Percentiles rank a stretch among this genome's conserved stretches.
Evolutionary conservation across 257 asterid species (phyloP).

Genomic region (Lithospermum erythrorhizon): DNA sequence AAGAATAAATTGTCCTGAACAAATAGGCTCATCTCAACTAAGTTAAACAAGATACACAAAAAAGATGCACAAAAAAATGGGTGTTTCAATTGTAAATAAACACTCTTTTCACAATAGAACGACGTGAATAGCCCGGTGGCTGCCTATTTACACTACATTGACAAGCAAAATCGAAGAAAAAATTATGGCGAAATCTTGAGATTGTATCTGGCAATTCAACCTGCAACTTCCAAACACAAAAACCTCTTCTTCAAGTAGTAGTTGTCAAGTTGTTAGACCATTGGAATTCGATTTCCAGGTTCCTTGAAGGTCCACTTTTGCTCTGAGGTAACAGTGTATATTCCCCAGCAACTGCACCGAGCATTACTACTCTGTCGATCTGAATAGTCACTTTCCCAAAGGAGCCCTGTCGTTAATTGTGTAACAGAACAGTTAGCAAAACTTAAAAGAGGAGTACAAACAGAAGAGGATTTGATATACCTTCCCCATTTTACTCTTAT

Average conservation of each 20-base stretch:
- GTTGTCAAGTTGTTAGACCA: conserved; percentile 60
- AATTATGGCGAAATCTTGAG: conserved; percentile 10
- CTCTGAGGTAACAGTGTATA: conserved; percentile 79
- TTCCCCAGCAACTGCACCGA: conserved; percentile 96
- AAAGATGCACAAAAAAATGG: conserved; percentile 20
- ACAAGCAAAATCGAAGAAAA: neutral
- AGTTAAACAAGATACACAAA: conserved; percentile 24
- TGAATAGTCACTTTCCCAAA: conserved; percentile 97
- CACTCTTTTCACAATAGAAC: neutral
- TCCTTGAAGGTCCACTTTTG: conserved; percentile 93
- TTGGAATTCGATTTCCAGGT: conserved; percentile 84
- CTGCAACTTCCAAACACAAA: neutral
- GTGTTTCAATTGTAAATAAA: conserved; percentile 1
- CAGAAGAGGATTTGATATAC: conserved; percentile 19
- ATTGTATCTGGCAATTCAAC: conserved; percentile 4
- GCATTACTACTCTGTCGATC: conserved; percentile 96
- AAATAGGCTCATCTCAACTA: conserved; percentile 15
- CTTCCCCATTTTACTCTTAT: conserved; percentile 99
- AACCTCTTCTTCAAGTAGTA: neutral
- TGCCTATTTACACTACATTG: conserved; percentile 1
- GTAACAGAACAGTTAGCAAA: neutral
- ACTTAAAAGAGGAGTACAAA: neutral
- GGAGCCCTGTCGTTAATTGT: conserved; percentile 52
- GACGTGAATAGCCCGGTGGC: conserved; percentile 15
- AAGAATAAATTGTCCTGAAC: neutral